Percentiles rank a stretch among this genome's conserved stretches.
Conservation (phyloP, 306 rosid genomes). For the Quillaja saponaria region DNA sequence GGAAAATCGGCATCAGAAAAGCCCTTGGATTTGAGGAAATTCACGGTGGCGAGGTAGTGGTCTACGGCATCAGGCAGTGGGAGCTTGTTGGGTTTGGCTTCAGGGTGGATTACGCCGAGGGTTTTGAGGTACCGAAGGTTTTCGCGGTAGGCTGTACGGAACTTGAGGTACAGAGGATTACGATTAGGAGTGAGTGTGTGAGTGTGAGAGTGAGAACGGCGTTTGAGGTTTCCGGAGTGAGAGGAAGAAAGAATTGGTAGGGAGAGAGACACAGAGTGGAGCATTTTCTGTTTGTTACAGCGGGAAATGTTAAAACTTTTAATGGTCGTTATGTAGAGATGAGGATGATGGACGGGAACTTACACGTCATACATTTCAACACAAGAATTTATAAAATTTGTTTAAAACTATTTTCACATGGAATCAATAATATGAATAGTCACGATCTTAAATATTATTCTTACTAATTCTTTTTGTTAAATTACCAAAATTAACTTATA, state of each 20-base stretch:
- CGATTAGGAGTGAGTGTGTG: neutral
- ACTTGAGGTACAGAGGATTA: conserved; percentile 52
- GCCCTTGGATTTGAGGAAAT: conserved; percentile 69
- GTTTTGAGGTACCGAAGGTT: conserved; percentile 76
- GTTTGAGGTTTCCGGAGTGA: conserved; percentile 5
- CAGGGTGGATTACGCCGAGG: conserved; percentile 51
- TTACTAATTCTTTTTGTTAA: too few relatives aligned
- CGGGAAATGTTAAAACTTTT: neutral
- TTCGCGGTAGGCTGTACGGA: conserved; percentile 66
- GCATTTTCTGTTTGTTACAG: conserved; percentile 23
- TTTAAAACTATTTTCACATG: too few relatives aligned
- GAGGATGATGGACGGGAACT: too few relatives aligned
- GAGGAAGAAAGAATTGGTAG: conserved; percentile 29
- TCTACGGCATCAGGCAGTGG: conserved; percentile 60
- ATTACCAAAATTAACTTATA: too few relatives aligned
- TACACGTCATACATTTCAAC: too few relatives aligned
- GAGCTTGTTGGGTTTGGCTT: conserved; percentile 46
- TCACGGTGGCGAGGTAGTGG: conserved; percentile 54
- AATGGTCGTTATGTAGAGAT: neutral
- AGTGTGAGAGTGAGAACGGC: conserved; percentile 1
- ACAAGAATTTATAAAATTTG: too few relatives aligned
- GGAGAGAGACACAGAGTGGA: conserved; percentile 27
- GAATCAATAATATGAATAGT: too few relatives aligned
- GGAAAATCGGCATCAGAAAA: conserved; percentile 71
- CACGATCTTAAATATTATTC: too few relatives aligned